Conservation (phyloP, 139 green algal species). For the Limnomonas spitsbergensis region DNA sequence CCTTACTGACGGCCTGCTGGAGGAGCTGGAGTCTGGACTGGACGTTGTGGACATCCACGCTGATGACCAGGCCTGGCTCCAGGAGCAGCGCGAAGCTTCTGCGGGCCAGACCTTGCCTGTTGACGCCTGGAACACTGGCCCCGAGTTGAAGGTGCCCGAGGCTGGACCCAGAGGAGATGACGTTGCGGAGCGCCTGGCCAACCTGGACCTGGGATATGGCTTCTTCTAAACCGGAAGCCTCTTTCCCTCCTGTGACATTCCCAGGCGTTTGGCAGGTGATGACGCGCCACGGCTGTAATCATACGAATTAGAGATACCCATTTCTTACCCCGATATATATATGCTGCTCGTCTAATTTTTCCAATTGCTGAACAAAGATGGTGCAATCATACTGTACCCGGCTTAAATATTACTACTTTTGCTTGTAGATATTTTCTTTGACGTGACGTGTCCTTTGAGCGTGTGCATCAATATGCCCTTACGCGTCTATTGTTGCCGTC, state of each 20-base stretch:
- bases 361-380: no score
- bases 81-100: neutral
- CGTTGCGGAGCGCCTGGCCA: conserved; percentile 33
- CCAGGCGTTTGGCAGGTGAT: no score
- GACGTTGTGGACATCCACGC: neutral
- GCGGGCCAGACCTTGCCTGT: neutral
- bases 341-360: neutral
- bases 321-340: neutral
- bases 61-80: neutral
- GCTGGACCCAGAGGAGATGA: conserved; percentile 20
- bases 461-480: no score
- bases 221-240: conserved; percentile 43
- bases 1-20: conserved; percentile 23
- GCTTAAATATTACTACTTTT: no score
- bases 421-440: no score
- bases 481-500: no score
- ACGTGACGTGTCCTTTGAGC: no score
- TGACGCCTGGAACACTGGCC: neutral
- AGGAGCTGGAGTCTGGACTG: conserved; percentile 15
- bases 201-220: conserved; percentile 41
- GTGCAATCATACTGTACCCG: no score
- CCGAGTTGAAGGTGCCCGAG: neutral
- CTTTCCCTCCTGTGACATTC: no score
- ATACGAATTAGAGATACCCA: neutral
- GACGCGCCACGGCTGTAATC: neutral